phyloP scores from a whole-genome alignment of 2,329 filamentous ascomycete species.

The Drechslera avenae region DNA sequence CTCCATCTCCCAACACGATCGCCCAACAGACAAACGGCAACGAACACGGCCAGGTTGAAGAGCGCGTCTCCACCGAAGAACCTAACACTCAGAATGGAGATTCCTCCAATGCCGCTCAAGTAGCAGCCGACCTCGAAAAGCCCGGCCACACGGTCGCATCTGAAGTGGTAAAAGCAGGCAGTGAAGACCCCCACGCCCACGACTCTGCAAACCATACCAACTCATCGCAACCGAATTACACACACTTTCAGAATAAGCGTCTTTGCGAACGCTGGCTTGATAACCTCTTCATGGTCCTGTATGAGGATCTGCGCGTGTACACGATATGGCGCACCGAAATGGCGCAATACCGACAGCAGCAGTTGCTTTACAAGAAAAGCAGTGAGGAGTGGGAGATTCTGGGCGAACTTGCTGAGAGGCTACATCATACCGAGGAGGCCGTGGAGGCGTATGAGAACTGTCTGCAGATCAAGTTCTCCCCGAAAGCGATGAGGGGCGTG shows the following conservation, averaged over 20 bases:
- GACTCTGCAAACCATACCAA: constrained; percentile 56
- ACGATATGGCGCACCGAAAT: constrained; percentile 99
- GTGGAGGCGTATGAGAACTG: constrained; percentile 92
- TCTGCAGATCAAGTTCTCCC: constrained; percentile 84
- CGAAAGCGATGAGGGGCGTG: constrained; percentile 87
- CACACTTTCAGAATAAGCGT: constrained; percentile 94
- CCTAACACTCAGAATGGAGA: constrained; percentile 39
- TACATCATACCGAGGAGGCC: constrained; percentile 90
- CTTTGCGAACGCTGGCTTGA: constrained; percentile 98
- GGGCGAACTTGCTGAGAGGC: constrained; percentile 85
- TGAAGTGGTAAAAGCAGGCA: constrained; percentile 75
- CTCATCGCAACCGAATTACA: constrained; percentile 69
- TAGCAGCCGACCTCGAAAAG: constrained; percentile 65
- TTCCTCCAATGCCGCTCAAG: constrained; percentile 33
- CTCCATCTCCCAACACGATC: constrained; percentile 59
- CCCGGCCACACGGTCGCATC: constrained; percentile 79
- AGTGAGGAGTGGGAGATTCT: constrained; percentile 98
- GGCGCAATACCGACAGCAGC: constrained; percentile 90
- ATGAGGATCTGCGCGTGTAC: constrained; percentile 96
- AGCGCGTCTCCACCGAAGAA: constrained; percentile 26
- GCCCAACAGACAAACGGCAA: constrained; percentile 44
- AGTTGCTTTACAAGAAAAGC: constrained; percentile 94
- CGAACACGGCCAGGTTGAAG: constrained; percentile 36
- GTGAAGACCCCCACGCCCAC: constrained; percentile 59
- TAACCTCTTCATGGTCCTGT: constrained; percentile 98